Base-by-base conservation (phyloP, 768 basidiomycete genomes). In the Lactarius deliciosus region DNA sequence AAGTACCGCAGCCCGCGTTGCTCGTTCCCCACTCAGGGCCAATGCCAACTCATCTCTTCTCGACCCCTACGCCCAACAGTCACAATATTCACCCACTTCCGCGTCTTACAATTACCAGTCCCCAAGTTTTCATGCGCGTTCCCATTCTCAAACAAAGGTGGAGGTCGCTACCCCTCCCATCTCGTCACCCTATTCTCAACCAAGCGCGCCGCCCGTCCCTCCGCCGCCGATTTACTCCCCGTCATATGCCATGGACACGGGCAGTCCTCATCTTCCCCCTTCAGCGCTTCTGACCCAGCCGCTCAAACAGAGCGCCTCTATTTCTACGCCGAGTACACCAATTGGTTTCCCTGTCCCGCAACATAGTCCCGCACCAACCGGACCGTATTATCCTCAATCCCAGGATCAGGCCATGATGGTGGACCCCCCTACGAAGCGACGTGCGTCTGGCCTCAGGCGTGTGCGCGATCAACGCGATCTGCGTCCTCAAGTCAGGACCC, bases 401-500 rank as follows among this genome's bases (percentile, higher is more conserved):
- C 66, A 77, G 60, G 86, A 88, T 66, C 87, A 90, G 65, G 72
- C 85, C 64, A 92, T 92, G 91, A 78, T 81, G 53, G 86, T 92
- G n/a, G 91, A 92, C 71, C 78, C 79, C 13, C 76, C 75, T 40
- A 85, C 84, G 68, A 87, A 85, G 75, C 83, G 88, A 72, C 83
- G 91, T 41, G 83, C 87, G 10, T 82, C 85, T 64, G 96, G 92
- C 25, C 90, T 96, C 74, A 85, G 90, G 74, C 83, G 90, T 67
- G 85, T 97, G 20, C 86, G 89, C 68, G 89, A 89, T 71, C 80
- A 78, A 70, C 83, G 86, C 67, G 95, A 97, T 77, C 78, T 96
- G 38, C 85, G 87, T 64, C 92, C 96, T 57, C 84, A 86, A 64
- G 79, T 89, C 70, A 90, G 90, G 76, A 73, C 76, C 28, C 81